Evolutionary conservation across 129 eudicot species (phyloP).

Genomic region (Logfia minima): DNA sequence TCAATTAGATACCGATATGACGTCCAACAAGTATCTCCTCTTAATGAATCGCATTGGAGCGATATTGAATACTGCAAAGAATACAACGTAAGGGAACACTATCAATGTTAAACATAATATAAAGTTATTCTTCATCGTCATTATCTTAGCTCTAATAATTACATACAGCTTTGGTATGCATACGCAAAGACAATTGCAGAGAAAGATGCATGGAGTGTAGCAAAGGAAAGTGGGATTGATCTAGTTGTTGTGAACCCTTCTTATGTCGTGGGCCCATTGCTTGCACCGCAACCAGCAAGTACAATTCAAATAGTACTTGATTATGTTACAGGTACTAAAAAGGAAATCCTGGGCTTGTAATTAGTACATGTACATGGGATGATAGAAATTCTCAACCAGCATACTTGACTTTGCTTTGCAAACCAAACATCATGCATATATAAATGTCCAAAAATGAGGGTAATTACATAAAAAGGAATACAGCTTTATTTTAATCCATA

Average conservation of each 20-base stretch:
- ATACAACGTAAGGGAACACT: slow-evolving; percentile 45
- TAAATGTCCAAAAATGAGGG: neutral
- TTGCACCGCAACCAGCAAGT: slow-evolving; percentile 89
- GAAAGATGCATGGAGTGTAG: slow-evolving; percentile 79
- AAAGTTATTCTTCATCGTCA: neutral
- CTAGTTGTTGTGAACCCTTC: slow-evolving; percentile 90
- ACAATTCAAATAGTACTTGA: slow-evolving; percentile 55
- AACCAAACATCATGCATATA: neutral
- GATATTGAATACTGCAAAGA: slow-evolving; percentile 69
- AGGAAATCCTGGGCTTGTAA: neutral
- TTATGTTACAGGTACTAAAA: slow-evolving; percentile 50
- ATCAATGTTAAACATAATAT: neutral
- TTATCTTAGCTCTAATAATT: slow-evolving; percentile 7
- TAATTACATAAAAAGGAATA: too few species aligned
- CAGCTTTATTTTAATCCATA: too few species aligned
- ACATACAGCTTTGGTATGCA: slow-evolving; percentile 84
- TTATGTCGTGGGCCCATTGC: slow-evolving; percentile 84
- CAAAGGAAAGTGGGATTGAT: slow-evolving; percentile 70
- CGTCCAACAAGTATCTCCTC: slow-evolving; percentile 55
- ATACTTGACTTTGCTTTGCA: too few species aligned
- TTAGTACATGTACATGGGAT: neutral
- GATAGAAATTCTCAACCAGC: too few species aligned
- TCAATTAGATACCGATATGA: slow-evolving; percentile 75
- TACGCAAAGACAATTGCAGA: slow-evolving; percentile 87
- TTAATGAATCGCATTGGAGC: slow-evolving; percentile 91